Conservation (phyloP, 805 yeast genomes). For the Candida mattraensis region DNA sequence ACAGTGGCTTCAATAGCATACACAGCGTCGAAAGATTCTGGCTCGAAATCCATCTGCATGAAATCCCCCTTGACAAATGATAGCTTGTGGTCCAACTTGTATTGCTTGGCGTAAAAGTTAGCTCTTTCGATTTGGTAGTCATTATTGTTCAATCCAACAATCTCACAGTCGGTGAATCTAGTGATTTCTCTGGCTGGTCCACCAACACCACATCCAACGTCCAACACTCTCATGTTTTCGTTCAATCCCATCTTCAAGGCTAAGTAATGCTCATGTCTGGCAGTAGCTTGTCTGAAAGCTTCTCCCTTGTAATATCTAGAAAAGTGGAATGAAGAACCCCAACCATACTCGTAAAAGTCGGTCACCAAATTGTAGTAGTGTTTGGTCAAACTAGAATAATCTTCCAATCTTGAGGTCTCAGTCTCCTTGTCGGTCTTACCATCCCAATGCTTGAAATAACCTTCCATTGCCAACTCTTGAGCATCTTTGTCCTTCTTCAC, state of each 20-base stretch:
- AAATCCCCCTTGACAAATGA: conserved; percentile 94
- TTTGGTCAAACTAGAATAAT: conserved; percentile 88
- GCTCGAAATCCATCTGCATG: conserved; percentile 97
- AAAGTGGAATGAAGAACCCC: conserved; percentile 99
- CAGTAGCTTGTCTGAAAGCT: conserved; percentile 89
- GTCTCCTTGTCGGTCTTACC: conserved; percentile 77
- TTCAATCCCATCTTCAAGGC: conserved; percentile 82
- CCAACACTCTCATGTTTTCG: conserved; percentile 84
- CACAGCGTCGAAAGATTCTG: conserved; percentile 89
- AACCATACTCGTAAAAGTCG: conserved; percentile 97
- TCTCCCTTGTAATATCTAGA: conserved; percentile 93
- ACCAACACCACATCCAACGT: conserved; percentile 99
- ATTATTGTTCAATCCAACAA: conserved; percentile 93
- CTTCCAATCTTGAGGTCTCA: conserved; percentile 70
- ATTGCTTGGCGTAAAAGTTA: conserved; percentile 68
- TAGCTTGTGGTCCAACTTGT: conserved; percentile 69
- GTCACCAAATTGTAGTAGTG: conserved; percentile 97
- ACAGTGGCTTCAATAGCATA: conserved; percentile 99
- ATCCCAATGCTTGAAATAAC: conserved; percentile 97
- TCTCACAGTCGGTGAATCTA: conserved; percentile 82
- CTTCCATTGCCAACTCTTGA: conserved; percentile 78
- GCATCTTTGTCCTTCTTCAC: conserved; percentile 76
- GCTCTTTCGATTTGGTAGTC: conserved; percentile 96
- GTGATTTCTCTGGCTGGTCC: conserved; percentile 98
- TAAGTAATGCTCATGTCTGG: conserved; percentile 94